These are phyloP conservation scores for Penicillium sp. DNA, from an alignment of 2,329 filamentous ascomycete species.

Conservation along the genomic window DNA sequence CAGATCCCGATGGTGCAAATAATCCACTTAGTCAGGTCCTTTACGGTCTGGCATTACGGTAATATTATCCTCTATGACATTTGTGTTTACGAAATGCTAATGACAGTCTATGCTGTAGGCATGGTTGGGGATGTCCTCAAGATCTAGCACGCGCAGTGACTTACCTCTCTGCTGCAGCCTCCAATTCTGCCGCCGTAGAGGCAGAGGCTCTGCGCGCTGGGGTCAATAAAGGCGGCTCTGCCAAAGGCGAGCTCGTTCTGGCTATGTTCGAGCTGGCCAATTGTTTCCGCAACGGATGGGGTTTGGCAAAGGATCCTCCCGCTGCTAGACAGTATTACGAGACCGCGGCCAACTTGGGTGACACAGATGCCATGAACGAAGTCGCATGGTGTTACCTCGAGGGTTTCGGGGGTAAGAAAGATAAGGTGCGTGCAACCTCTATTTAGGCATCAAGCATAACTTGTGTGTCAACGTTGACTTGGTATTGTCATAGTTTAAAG, in stretches of 20 bases:
- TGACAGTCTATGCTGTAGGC: slow-evolving; percentile 52
- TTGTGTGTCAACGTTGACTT: slow-evolving; percentile 8
- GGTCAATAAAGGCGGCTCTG: slow-evolving; percentile 86
- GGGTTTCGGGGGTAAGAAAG: slow-evolving; percentile 96
- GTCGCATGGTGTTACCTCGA: slow-evolving; percentile 93
- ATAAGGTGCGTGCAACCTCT: slow-evolving; percentile 72
- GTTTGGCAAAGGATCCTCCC: slow-evolving; percentile 77
- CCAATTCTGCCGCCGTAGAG: slow-evolving; percentile 86
- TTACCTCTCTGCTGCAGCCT: slow-evolving; percentile 84
- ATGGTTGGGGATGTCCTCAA: slow-evolving; percentile 85
- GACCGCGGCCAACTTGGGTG: slow-evolving; percentile 92
- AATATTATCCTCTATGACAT: background rate
- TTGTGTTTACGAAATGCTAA: slow-evolving; percentile 14
- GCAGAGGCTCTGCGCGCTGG: slow-evolving; percentile 80
- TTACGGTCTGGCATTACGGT: slow-evolving; percentile 88
- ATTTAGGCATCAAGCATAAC: background rate
- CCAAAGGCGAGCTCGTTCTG: slow-evolving; percentile 92
- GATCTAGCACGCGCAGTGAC: slow-evolving; percentile 72
- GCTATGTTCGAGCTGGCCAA: slow-evolving; percentile 85
- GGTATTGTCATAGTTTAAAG: slow-evolving; percentile 40
- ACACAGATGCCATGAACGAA: slow-evolving; percentile 97
- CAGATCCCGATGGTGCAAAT: slow-evolving; percentile 79
- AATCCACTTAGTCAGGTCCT: slow-evolving; percentile 94
- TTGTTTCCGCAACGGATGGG: slow-evolving; percentile 90
- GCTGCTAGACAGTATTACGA: slow-evolving; percentile 93